Percentiles rank a stretch among this genome's conserved stretches.
Evolutionary conservation across 1,284 basidiomycete genomes (phyloP).

Genomic region (Papiliotrema terrestris): DNA sequence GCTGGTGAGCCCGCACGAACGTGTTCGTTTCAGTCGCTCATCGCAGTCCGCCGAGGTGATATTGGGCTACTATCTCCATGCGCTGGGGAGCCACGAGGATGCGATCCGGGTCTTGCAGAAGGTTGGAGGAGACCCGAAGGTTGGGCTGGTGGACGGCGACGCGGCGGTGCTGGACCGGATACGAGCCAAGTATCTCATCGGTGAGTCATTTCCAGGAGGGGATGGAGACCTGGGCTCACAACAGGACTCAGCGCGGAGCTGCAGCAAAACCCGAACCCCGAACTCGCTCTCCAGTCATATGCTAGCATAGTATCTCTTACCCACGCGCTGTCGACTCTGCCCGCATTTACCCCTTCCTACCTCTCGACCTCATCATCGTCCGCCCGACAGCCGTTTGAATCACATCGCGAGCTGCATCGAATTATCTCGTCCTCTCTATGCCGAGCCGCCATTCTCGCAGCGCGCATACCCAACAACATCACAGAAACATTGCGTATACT

Average conservation of each 20-base stretch:
- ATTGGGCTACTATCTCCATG: conserved; percentile 72
- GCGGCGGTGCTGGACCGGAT: conserved; percentile 46
- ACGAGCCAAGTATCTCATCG: conserved; percentile 47
- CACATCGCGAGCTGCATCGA: conserved; percentile 42
- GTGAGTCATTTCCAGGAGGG: conserved; percentile 17
- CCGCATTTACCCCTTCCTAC: conserved; percentile 25
- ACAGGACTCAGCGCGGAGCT: conserved; percentile 35
- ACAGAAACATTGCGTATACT: conserved; percentile 55
- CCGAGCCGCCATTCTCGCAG: conserved; percentile 49
- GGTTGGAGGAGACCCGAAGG: conserved; percentile 36
- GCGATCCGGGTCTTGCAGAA: conserved; percentile 60
- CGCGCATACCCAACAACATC: conserved; percentile 39
- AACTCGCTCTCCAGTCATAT: conserved; percentile 32
- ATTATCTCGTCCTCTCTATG: conserved; percentile 40
- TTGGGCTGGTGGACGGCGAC: conserved; percentile 50
- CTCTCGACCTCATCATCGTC: conserved; percentile 12
- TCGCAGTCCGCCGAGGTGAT: conserved; percentile 53
- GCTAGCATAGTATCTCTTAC: conserved; percentile 23
- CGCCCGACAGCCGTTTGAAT: conserved; percentile 25
- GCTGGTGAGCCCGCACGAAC: conserved; percentile 36
- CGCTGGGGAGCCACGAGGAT: conserved; percentile 61
- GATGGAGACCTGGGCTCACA: not conserved
- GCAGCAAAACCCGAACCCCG: conserved; percentile 11
- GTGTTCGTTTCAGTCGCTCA: not conserved
- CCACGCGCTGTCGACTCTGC: conserved; percentile 12